Percentiles rank a stretch among this genome's conserved stretches.
phyloP scores from a whole-genome alignment of 441 rosid species.

The Adansonia madagascariensis region DNA sequence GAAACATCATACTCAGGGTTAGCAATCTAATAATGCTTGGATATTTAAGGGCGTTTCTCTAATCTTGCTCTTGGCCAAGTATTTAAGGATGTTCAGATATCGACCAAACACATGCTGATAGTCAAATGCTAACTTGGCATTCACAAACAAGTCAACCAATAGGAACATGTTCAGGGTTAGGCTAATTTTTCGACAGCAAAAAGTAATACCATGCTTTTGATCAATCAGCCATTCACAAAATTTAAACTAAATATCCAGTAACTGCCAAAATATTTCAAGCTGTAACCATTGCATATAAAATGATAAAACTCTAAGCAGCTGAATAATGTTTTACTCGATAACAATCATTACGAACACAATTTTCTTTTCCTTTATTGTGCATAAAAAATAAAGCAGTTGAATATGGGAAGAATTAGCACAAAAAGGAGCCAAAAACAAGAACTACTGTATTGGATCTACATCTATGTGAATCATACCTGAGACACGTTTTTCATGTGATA shows the following conservation, averaged over 20 bases:
- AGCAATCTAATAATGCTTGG: no score
- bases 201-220: not conserved
- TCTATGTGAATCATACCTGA: slow-evolving; percentile 52
- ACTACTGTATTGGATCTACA: not conserved
- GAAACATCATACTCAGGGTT: not conserved
- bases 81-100: no score
- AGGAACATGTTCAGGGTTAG: not conserved
- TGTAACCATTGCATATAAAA: slow-evolving; percentile 9
- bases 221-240: not conserved
- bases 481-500: slow-evolving; percentile 76
- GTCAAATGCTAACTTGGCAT: not conserved
- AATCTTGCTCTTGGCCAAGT: no score
- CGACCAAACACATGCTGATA: no score
- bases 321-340: not conserved
- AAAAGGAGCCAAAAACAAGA: not conserved
- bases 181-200: not conserved
- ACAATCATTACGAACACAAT: not conserved
- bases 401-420: not conserved
- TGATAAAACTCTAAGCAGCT: slow-evolving; percentile 1
- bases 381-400: not conserved
- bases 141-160: not conserved
- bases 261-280: not conserved
- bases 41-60: no score
- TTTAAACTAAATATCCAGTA: not conserved
- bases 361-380: not conserved